Evolutionary conservation across 176 grass and related monocot genomes (phyloP), one percentile per base, ranked within the genome.

Genomic region (Alopecurus myosuroides): DNA sequence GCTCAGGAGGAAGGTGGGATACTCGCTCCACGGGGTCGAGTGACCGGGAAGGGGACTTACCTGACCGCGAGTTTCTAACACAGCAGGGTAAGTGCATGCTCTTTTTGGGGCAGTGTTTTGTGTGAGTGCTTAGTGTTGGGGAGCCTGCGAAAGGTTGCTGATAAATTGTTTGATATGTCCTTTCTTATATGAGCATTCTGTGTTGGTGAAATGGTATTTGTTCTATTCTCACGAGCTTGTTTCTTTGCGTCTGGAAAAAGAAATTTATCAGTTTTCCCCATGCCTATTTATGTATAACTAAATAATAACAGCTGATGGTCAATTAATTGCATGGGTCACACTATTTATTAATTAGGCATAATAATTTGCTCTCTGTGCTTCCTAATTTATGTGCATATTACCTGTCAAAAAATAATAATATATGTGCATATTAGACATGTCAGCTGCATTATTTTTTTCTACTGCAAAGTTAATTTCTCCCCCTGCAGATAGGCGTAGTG

Each of bases 1-100:
- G 71, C 68, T 85, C 85, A 1, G 87, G 87, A 33, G 87, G 88
- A 15, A 92, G 88, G 86, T 99, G 97, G 97, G 97, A 99, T 14
- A 79, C 91, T 50, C 94, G 85, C 80, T 94, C 96, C 0, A 88
- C 88, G n/a, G 85, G 83, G 33, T 94, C 91, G 22, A 99, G 86
- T 18, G 87, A 89, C 80, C 89, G 78, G 30, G 91, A 94, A 55
- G 94, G 86, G 6, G 97, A 94, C 41, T 76, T 85, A 14, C 74
- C 89, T 69, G 93, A 94, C 29, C 91, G 41, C 0, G 97, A 96
- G 31, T 35, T 71, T 41, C 40, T 52, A 44, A 56, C 65, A 15
- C 89, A 92, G 88, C 89, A 92, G 88, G 97, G 97, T 99, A 85
- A 61, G 46, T 23, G 5, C 18, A 40, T 12, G 14, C 39, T 60